Base-by-base conservation (phyloP, 805 yeast genomes). In the Jamesozyma hellenica region DNA sequence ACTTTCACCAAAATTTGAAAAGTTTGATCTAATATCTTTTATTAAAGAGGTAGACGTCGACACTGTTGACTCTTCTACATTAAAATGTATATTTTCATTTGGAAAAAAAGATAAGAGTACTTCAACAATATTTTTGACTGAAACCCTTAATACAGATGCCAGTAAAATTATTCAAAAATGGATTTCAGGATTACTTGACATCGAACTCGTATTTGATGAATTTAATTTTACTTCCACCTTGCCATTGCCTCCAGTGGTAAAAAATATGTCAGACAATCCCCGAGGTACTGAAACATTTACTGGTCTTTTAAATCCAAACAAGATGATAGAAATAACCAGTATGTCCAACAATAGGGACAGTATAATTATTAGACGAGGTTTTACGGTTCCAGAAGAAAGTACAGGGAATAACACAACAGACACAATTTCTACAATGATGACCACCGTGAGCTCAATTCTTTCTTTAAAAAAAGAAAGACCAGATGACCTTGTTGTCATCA, bases 101-200 rank as follows among this genome's bases (percentile, higher is more conserved):
- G 31, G 36, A 25, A 11, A 27, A 15, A 15, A 16, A 11, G 39
- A 16, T 2, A 11, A 12, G 5, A 15, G 12, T 32, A 37, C 50
- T 4, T 21, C 32, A 4, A 37, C 48, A 12, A 36, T 52, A 26
- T 51, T 45, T 29, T 35, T 55, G 15, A 49, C 50, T 11, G 52
- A 62, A 42, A 41, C 54, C 16, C 30, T 55, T 9, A 43, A 63
- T 34, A 51, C 52, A 13, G 40, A 54, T n/a, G 46, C 61, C 0
- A 51, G 55, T 32, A 51, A 54, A 33, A 50, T 61, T 6, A 46
- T 65, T 28, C 63, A 65, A 46, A 66, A 66, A 48, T 67, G 71
- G 71, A 59, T 64, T 12, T 56, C 69, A 1, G 70, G 61, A 0
- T 37, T 67, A 9, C 53, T 67, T 31, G 62, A 65, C 39, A 42